A percentile compares a stretch with the other conserved stretches of the same genome.
phyloP scores from a whole-genome alignment of 805 yeast genomes.

The Spathaspora passalidarum region DNA sequence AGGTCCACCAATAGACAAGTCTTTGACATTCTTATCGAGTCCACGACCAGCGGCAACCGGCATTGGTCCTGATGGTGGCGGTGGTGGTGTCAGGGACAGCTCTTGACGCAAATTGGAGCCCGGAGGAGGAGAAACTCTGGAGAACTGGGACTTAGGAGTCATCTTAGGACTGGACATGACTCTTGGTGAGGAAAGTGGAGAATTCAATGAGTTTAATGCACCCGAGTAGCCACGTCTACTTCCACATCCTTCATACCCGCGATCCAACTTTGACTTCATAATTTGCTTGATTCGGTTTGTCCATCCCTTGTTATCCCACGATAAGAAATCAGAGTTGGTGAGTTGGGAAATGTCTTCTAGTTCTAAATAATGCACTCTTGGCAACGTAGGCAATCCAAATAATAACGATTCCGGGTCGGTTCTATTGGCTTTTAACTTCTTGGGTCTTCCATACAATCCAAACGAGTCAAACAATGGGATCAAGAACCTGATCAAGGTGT shows the following conservation, averaged over 20 bases:
- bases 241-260: conserved; percentile 76
- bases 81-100: not conserved
- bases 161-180: conserved; percentile 1
- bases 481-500: conserved; percentile 44
- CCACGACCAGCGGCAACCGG: conserved; percentile 3
- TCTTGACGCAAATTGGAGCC: not conserved
- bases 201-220: conserved; percentile 52
- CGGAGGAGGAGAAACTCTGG: not conserved
- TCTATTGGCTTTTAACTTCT: conserved; percentile 40
- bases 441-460: conserved; percentile 46
- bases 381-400: conserved; percentile 45
- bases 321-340: conserved; percentile 21
- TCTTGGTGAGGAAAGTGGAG: conserved; percentile 20
- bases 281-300: conserved; percentile 25
- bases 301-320: conserved; percentile 40
- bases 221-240: conserved; percentile 60
- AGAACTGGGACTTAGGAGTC: too few relatives aligned
- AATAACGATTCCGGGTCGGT: conserved; percentile 38
- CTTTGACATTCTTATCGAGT: conserved; percentile 11
- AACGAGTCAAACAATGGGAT: conserved; percentile 40
- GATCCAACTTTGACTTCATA: conserved; percentile 32
- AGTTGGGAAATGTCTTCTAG: conserved; percentile 26
- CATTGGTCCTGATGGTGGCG: not conserved
- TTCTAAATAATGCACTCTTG: conserved; percentile 42
- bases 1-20: conserved; percentile 12